Base-by-base conservation (phyloP, 2,329 filamentous ascomycete genomes). In the Thelonectria rubi region DNA sequence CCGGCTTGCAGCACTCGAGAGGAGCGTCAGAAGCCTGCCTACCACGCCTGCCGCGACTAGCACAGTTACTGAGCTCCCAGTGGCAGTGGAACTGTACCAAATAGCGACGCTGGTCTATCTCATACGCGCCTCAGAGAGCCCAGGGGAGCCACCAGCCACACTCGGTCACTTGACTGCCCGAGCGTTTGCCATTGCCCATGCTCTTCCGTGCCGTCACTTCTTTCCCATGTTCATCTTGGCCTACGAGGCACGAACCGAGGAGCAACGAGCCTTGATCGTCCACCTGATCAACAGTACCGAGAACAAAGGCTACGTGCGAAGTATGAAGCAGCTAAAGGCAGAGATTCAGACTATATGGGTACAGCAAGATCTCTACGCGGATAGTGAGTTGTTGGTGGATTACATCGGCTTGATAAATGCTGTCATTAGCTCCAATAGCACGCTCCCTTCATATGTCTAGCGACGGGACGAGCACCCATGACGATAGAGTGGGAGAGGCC, bases 321-420 rank as follows among this genome's bases (percentile, higher is more conserved):
- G 65, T 2, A 65, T 73, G 3, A 58, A 68, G 1, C 56, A 68
- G 4, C 45, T 69, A 0, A 69, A 63, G 39, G n/a, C 47, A 1
- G 20, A 77, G 4, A 12, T 78, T 1, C 55, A 75, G 42, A 65
- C 69, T 0, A 34, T 75, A 2, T 79, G 76, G 77, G 69, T 72
- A 3, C 77, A 78, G 46, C 69, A 76, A 4, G 76, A 79, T 48
- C 65, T 79, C 14, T 9, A 51, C 9, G 5, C 20, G 1, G 48
- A 51, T 15, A 17, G 14, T 4, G 34, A 51, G 14, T 37, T 50
- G 15, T 15, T 50, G 17, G 30, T 50, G 9, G 30, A 50, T 17
- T 50, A 50, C 30, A 21, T 50, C 15, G 30, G 30, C 2, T 34
- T 30, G 15, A 50, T 50, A 6, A 37, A 18, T 14, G 17, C 30